Base-by-base conservation (phyloP, 768 basidiomycete species). In the Pilatotrama ljubarskyi region DNA sequence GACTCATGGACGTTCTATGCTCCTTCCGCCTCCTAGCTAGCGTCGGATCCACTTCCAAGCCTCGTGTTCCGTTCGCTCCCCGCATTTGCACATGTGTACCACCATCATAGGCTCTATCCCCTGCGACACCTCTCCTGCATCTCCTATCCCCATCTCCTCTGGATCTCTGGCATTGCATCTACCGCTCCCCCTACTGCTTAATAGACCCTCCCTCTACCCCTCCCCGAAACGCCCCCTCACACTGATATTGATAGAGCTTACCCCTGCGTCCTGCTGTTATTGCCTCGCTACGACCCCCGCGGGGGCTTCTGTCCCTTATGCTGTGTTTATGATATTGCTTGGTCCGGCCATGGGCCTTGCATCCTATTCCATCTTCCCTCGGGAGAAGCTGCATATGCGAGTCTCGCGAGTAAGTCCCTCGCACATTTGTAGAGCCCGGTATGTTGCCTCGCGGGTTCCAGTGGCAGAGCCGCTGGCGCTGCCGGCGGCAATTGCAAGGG, bases 301-400 rank as follows among this genome's bases (percentile, higher is more conserved):
- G 7, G n/a, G 10, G 20, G 50, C 10, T 51, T 13, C 50, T 51
- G 50, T 49, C 22, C 29, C 37, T 32, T 49, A 49, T 57, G 46
- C 55, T 57, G 38, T 57, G 17, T 57, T 56, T 57, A 57, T 57
- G 47, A 18, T 47, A 38, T 29, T 11, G 41, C 41, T 18, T 54
- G 29, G 41, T 44, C 41, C n/a, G 41, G 29, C 44, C 13, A 9
- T 14, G 22, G 44, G 22, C 44, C 3, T 46, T 24, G 44, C 44
- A 32, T 32, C 29, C 29, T 32, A 4, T 4, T 32, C 29, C 29
- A 32, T 32, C 29, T 32, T 32, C 29, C 29, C 29, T 32, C 29
- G 5, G 10, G 29, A 32, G 29, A n/a, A n/a, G n/a, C n/a, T n/a
- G 29, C 29, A 32, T n/a, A n/a, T n/a, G 29, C 29, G 38, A 40